Evolutionary conservation across 306 rosid genomes (phyloP).

Genomic region (Coriaria nepalensis): DNA sequence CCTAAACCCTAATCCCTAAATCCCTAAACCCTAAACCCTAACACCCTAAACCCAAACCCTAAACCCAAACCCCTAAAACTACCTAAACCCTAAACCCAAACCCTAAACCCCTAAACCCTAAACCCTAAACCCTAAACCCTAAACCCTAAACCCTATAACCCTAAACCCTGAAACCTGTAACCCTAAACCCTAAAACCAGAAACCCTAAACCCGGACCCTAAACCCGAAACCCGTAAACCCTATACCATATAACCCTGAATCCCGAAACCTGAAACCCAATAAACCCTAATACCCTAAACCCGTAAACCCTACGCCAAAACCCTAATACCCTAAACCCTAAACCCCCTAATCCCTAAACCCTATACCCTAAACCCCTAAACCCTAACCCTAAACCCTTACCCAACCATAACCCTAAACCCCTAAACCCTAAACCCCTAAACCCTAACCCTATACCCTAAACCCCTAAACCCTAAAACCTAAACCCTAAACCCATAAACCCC

Average conservation of each 20-base stretch:
- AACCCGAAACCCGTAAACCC: too few species aligned
- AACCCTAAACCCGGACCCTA: background rate
- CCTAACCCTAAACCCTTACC: too few species aligned
- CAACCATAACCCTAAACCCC: too few species aligned
- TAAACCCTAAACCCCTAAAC: conserved; percentile 1
- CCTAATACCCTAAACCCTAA: background rate
- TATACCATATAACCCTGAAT: too few species aligned
- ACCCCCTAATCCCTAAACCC: conserved; percentile 2
- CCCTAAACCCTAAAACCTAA: background rate
- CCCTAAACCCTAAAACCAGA: background rate
- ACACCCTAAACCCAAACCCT: too few species aligned
- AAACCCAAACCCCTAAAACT: too few species aligned
- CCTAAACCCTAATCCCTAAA: too few species aligned
- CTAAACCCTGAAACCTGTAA: too few species aligned
- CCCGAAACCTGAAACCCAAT: conserved; percentile 1
- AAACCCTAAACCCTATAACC: conserved; percentile 1
- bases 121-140: background rate
- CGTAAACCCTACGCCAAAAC: background rate
- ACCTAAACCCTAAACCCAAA: conserved; percentile 1
- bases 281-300: background rate
- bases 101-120: background rate
- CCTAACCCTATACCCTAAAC: background rate
- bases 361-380: conserved; percentile 1
- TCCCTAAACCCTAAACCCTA: too few species aligned
- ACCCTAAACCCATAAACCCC: conserved; percentile 1